Percentiles rank a stretch among this genome's conserved stretches.
Evolutionary conservation across 345 rosid genomes (phyloP).

Genomic region (Citrus inodora): DNA sequence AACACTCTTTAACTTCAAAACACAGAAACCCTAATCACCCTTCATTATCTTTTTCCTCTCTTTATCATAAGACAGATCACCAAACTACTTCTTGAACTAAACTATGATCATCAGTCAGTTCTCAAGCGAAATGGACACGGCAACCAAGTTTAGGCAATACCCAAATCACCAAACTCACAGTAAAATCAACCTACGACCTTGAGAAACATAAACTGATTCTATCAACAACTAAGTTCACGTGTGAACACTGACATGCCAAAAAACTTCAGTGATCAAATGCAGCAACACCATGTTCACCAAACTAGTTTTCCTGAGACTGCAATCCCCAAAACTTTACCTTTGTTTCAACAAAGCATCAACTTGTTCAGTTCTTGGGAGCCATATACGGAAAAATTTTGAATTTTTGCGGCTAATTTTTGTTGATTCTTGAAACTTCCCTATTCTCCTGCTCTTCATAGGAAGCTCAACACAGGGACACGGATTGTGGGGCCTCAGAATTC

Average conservation of each 20-base stretch:
- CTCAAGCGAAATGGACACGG: slow-evolving; percentile 16
- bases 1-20: slow-evolving; percentile 33
- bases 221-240: neutral
- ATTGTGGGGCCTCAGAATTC: slow-evolving; percentile 33
- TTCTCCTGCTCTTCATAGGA: neutral
- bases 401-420: neutral
- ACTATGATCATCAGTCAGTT: slow-evolving; percentile 19
- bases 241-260: neutral
- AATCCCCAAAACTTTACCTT: slow-evolving; percentile 1
- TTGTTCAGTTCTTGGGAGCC: neutral
- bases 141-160: slow-evolving; percentile 9
- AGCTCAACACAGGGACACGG: slow-evolving; percentile 34
- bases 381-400: slow-evolving; percentile 1
- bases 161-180: slow-evolving; percentile 9
- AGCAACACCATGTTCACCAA: neutral
- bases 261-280: slow-evolving; percentile 16
- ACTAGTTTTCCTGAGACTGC: neutral
- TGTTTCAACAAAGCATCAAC: neutral
- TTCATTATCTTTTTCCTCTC: neutral
- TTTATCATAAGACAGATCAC: slow-evolving; percentile 14
- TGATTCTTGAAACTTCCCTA: slow-evolving; percentile 9
- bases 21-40: slow-evolving; percentile 10
- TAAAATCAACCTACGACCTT: neutral
- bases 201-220: neutral
- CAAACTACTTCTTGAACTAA: slow-evolving; percentile 13